Evolutionary conservation across 2,329 filamentous ascomycete species (phyloP).

Genomic region (Hypoxylon sp.): DNA sequence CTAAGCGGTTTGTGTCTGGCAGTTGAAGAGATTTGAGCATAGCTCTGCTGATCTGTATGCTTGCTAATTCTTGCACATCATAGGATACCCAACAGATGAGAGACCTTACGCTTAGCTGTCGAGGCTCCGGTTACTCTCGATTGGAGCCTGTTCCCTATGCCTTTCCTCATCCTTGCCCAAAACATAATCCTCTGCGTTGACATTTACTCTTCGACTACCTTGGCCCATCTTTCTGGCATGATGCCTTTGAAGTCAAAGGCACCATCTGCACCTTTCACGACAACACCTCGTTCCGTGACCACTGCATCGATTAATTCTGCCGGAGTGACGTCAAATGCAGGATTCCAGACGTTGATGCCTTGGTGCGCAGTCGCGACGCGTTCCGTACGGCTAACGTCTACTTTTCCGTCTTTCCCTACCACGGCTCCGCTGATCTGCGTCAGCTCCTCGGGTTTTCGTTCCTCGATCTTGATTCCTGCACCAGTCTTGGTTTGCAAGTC

Average conservation of each 20-base stretch:
- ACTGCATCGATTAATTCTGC: constrained; percentile 91
- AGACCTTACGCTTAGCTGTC: constrained; percentile 9
- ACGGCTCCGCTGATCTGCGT: constrained; percentile 86
- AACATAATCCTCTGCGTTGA: not conserved
- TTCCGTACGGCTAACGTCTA: constrained; percentile 75
- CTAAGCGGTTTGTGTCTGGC: constrained; percentile 27
- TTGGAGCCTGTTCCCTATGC: constrained; percentile 4
- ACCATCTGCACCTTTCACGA: constrained; percentile 81
- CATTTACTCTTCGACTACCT: constrained; percentile 52
- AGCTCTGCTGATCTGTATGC: constrained; percentile 26
- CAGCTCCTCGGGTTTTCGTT: constrained; percentile 85
- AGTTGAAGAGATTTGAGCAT: constrained; percentile 5
- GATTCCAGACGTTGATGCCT: constrained; percentile 93
- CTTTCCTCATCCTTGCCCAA: not conserved
- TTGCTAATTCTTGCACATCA: constrained; percentile 36
- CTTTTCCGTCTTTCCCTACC: constrained; percentile 72
- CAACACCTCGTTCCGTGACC: constrained; percentile 91
- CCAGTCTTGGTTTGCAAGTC: constrained; percentile 86
- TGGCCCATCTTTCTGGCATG: constrained; percentile 70
- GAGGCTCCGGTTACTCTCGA: not conserved
- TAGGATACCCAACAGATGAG: constrained; percentile 35
- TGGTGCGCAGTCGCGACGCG: constrained; percentile 84
- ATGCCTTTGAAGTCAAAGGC: constrained; percentile 75
- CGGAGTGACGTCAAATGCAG: constrained; percentile 95
- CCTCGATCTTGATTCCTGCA: constrained; percentile 88